Evolutionary conservation across 495 filamentous ascomycete species (phyloP).

Genomic region (Penicillium coprophilum): DNA sequence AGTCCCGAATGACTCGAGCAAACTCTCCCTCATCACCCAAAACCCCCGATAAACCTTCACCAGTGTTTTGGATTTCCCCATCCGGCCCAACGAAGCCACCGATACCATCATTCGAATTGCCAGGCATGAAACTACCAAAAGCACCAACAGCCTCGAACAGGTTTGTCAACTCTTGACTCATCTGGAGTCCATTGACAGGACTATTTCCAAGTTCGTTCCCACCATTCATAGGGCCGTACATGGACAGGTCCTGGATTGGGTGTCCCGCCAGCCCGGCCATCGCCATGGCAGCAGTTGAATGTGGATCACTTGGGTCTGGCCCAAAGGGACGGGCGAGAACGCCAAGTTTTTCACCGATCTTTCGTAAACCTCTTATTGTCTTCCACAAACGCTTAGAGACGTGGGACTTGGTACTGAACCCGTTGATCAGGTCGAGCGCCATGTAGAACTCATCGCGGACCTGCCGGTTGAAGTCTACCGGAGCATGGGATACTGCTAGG

Average conservation of each 20-base stretch:
- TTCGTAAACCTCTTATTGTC: constrained; percentile 75
- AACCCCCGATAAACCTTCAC: constrained; percentile 48
- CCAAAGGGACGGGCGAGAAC: constrained; percentile 53
- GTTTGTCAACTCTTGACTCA: constrained; percentile 64
- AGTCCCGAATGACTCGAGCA: constrained; percentile 58
- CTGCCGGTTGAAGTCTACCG: constrained; percentile 67
- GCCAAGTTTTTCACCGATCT: constrained; percentile 75
- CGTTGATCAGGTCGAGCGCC: constrained; percentile 78
- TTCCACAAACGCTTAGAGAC: constrained; percentile 80
- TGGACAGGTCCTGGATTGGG: constrained; percentile 58
- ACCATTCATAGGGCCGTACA: constrained; percentile 49
- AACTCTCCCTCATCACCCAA: constrained; percentile 65
- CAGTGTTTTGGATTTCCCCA: constrained; percentile 47
- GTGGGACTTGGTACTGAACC: constrained; percentile 74
- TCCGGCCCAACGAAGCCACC: constrained; percentile 44
- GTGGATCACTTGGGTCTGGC: constrained; percentile 51
- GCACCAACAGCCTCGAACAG: constrained; percentile 71
- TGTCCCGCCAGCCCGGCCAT: constrained; percentile 76
- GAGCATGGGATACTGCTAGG: constrained; percentile 79
- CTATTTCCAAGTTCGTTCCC: constrained; percentile 56
- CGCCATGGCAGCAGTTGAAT: constrained; percentile 66
- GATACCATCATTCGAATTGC: constrained; percentile 39
- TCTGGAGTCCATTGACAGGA: constrained; percentile 60
- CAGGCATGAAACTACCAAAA: constrained; percentile 47
- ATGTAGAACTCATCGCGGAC: constrained; percentile 86